Conservation (phyloP, 2,329 filamentous ascomycete genomes). For the Trichophyton simii region DNA sequence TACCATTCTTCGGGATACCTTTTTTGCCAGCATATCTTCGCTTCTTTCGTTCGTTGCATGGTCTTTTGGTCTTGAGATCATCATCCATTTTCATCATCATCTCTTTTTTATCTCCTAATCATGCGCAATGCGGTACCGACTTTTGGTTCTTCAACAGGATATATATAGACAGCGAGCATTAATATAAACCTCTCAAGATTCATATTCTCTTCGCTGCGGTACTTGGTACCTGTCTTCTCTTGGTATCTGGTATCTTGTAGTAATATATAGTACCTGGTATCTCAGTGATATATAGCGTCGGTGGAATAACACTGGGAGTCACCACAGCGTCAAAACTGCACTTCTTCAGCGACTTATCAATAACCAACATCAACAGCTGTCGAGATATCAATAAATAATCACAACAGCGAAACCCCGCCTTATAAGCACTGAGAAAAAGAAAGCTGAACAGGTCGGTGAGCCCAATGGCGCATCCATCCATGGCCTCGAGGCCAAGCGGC, state of each 20-base stretch:
- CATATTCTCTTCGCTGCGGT: not conserved
- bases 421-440: not conserved
- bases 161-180: constrained; percentile 3
- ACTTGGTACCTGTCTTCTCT: not conserved
- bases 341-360: not conserved
- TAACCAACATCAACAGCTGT: not conserved
- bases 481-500: not conserved
- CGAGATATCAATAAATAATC: not conserved
- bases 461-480: not conserved
- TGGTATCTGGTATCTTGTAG: too few relatives aligned
- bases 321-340: too few relatives aligned
- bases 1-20: not conserved
- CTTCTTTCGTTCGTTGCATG: not conserved
- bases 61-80: not conserved
- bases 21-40: not conserved
- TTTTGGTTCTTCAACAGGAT: not conserved
- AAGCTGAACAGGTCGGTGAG: not conserved
- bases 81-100: not conserved
- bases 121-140: not conserved
- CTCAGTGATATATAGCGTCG: too few relatives aligned
- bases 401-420: not conserved
- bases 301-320: too few relatives aligned
- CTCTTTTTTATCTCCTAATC: not conserved
- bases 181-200: not conserved
- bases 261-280: too few relatives aligned